Conservation (phyloP, 192 early-diverging fungal genomes). For the Umbelopsis vinacea region DNA sequence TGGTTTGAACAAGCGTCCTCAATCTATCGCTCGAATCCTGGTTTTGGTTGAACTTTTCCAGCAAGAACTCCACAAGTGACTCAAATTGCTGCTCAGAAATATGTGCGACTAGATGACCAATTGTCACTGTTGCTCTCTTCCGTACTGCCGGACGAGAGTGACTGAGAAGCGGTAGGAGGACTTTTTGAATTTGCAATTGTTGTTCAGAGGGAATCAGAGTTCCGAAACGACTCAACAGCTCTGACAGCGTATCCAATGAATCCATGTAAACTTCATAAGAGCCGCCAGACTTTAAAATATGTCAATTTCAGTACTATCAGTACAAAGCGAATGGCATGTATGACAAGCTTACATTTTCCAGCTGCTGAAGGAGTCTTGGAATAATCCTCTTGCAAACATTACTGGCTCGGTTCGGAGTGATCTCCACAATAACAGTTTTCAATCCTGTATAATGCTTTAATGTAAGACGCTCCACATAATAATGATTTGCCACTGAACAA, state of each 20-base stretch:
- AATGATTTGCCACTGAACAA: background rate
- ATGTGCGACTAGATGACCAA: conserved; percentile 69
- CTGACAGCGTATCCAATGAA: conserved; percentile 75
- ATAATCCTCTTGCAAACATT: conserved; percentile 67
- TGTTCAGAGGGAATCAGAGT: conserved; percentile 50
- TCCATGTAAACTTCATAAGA: conserved; percentile 68
- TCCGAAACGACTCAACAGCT: conserved; percentile 75
- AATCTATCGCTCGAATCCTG: conserved; percentile 64
- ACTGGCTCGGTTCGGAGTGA: conserved; percentile 56
- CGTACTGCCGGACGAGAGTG: conserved; percentile 76
- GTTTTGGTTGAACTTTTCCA: conserved; percentile 57
- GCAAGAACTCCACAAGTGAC: conserved; percentile 57
- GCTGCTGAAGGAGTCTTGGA: conserved; percentile 66
- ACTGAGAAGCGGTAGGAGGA: conserved; percentile 67
- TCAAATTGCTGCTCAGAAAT: conserved; percentile 73
- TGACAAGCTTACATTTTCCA: conserved; percentile 59
- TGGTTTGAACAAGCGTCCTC: conserved; percentile 71
- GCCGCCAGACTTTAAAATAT: conserved; percentile 38
- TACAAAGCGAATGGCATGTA: background rate
- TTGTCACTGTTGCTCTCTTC: conserved; percentile 74
- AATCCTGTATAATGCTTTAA: conserved; percentile 31
- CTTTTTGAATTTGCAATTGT: conserved; percentile 63
- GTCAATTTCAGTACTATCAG: background rate
- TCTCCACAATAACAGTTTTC: conserved; percentile 80
- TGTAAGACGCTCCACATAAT: background rate